Percentiles rank a stretch among this genome's conserved stretches.
Conservation (phyloP, 805 yeast genomes). For the Wickerhamomyces subpelliculosus region DNA sequence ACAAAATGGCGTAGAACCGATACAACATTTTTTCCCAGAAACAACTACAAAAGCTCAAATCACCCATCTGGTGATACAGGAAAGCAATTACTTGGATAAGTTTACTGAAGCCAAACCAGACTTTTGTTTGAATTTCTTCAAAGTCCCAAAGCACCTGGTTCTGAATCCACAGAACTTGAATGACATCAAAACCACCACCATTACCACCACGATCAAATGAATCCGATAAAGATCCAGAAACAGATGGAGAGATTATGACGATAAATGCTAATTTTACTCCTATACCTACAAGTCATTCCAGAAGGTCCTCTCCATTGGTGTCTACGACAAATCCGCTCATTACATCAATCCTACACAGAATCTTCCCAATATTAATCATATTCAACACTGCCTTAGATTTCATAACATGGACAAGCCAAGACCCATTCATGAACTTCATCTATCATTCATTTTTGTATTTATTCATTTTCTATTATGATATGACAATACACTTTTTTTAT, state of each 20-base stretch:
- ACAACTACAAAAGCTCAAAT: too few relatives aligned
- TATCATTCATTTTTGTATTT: constrained; percentile 30
- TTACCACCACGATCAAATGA: not conserved
- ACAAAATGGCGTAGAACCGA: too few relatives aligned
- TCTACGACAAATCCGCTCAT: constrained; percentile 26
- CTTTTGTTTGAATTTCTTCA: too few relatives aligned
- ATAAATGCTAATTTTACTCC: constrained; percentile 4
- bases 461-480: constrained; percentile 33
- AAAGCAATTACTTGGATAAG: too few relatives aligned
- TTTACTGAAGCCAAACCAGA: too few relatives aligned
- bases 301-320: constrained; percentile 1
- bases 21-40: too few relatives aligned
- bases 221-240: too few relatives aligned
- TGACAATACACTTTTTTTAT: constrained; percentile 20
- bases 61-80: too few relatives aligned
- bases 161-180: too few relatives aligned
- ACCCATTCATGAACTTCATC: constrained; percentile 32
- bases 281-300: constrained; percentile 1
- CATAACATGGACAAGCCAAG: constrained; percentile 42
- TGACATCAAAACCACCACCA: too few relatives aligned
- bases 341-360: constrained; percentile 35
- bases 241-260: not conserved
- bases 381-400: constrained; percentile 35
- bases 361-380: constrained; percentile 38
- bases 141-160: too few relatives aligned